Evolutionary conservation across 2,329 filamentous ascomycete genomes (phyloP).

Genomic region (Dryadomyces quercivorus): DNA sequence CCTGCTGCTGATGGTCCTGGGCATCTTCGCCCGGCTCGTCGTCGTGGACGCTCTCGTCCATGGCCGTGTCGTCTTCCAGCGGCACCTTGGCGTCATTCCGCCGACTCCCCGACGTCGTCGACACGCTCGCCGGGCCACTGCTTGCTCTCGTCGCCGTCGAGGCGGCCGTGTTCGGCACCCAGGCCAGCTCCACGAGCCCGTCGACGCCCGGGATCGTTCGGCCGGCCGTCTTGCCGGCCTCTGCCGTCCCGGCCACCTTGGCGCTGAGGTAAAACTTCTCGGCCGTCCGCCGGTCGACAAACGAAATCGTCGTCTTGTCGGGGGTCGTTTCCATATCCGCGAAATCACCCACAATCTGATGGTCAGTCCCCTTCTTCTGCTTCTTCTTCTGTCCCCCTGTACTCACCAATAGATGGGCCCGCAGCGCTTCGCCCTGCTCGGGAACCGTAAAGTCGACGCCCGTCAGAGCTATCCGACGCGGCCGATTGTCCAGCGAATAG

Average conservation of each 20-base stretch:
- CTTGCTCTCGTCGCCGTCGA: background rate
- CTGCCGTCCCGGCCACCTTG: background rate
- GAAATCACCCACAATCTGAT: constrained; percentile 49
- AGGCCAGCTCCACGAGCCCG: constrained; percentile 52
- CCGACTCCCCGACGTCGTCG: too few relatives aligned
- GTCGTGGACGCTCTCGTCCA: background rate
- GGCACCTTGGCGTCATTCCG: background rate
- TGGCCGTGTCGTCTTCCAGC: background rate
- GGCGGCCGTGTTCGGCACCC: constrained; percentile 28
- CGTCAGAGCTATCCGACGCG: constrained; percentile 52
- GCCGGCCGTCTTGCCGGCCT: constrained; percentile 20
- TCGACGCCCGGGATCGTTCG: constrained; percentile 47
- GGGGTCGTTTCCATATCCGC: constrained; percentile 40
- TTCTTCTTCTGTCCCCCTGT: too few relatives aligned
- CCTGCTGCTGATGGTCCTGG: background rate
- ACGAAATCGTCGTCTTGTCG: constrained; percentile 41
- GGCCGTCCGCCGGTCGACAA: constrained; percentile 57
- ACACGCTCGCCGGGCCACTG: too few relatives aligned
- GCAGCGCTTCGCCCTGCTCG: constrained; percentile 54
- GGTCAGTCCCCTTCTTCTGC: too few relatives aligned
- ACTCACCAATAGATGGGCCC: constrained; percentile 59
- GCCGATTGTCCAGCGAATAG: constrained; percentile 65
- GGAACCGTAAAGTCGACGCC: constrained; percentile 51
- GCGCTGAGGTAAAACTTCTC: constrained; percentile 55
- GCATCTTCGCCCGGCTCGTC: background rate